Conservation (phyloP, 176 grass and related monocot genomes). For the Coix lacrymajobi region DNA sequence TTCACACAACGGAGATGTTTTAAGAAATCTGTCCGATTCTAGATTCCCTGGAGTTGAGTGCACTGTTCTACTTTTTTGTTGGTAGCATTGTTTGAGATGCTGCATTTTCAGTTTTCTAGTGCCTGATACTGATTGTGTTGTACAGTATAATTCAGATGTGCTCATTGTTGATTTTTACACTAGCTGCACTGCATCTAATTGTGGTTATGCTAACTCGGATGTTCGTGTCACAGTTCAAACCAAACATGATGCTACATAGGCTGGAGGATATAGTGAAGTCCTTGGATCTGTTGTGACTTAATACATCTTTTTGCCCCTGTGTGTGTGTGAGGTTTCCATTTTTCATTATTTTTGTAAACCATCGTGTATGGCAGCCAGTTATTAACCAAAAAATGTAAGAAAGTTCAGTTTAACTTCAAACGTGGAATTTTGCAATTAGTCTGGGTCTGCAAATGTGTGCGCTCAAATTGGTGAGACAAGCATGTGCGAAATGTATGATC, state of each 20-base stretch:
- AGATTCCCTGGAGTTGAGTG: too few species aligned
- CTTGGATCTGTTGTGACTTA: neutral
- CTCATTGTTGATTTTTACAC: neutral
- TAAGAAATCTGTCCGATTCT: neutral
- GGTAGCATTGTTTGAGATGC: too few species aligned
- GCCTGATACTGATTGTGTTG: neutral
- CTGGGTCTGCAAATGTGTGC: neutral
- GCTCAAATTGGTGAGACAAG: neutral
- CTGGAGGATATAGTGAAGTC: neutral
- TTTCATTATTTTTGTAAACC: neutral
- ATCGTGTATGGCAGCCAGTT: neutral
- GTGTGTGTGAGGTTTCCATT: neutral
- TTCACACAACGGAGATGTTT: neutral
- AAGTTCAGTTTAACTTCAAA: neutral
- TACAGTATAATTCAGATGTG: neutral
- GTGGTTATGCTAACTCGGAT: neutral
- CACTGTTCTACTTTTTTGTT: too few species aligned
- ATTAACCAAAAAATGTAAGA: constrained; percentile 4
- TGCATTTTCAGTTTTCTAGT: too few species aligned
- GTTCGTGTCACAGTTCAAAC: neutral
- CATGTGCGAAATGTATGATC: neutral
- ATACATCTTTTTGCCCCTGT: neutral
- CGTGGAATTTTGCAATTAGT: neutral
- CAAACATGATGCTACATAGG: neutral
- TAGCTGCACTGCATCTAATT: neutral